Evolutionary conservation across 306 rosid species (phyloP).

Genomic region (Lathyrus oleraceus): DNA sequence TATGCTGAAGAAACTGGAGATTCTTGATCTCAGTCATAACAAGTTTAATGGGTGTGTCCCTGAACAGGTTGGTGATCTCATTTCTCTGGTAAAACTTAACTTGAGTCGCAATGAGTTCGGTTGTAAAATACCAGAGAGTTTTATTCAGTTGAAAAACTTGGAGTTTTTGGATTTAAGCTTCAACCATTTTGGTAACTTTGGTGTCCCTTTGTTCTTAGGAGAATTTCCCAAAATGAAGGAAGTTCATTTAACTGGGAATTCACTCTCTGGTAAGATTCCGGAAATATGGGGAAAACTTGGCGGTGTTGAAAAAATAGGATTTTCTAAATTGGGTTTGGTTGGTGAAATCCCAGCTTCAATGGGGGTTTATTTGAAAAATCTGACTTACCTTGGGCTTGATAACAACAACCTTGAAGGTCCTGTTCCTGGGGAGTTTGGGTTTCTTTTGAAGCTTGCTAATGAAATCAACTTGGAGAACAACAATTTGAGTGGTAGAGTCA

Average conservation of each 20-base stretch:
- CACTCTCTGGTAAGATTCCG: conserved; percentile 69
- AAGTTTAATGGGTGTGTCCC: conserved; percentile 46
- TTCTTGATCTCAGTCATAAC: conserved; percentile 72
- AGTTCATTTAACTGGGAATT: conserved; percentile 72
- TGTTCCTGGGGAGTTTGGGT: conserved; percentile 65
- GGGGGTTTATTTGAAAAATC: conserved; percentile 57
- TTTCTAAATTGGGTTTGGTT: conserved; percentile 61
- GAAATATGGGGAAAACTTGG: conserved; percentile 63
- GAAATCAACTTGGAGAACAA: conserved; percentile 87
- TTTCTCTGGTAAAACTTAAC: conserved; percentile 64
- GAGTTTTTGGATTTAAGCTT: conserved; percentile 72
- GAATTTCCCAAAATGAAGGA: conserved; percentile 55
- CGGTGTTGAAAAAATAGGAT: conserved; percentile 51
- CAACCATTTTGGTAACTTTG: conserved; percentile 60
- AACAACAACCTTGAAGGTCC: conserved; percentile 71
- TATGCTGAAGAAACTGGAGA: conserved; percentile 42
- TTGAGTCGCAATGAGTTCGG: conserved; percentile 51
- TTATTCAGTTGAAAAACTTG: conserved; percentile 36
- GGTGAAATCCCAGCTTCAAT: conserved; percentile 74
- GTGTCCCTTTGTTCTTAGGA: conserved; percentile 60
- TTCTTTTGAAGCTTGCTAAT: conserved; percentile 39
- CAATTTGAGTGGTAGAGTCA: conserved; percentile 64
- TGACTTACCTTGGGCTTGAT: conserved; percentile 70
- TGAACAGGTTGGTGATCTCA: conserved; percentile 44
- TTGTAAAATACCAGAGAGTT: conserved; percentile 63